Percentiles rank a stretch among this genome's conserved stretches.
These are phyloP conservation scores for Diutina sp. DNA, from an alignment of 1,139 yeast species.

Conservation along the genomic window DNA sequence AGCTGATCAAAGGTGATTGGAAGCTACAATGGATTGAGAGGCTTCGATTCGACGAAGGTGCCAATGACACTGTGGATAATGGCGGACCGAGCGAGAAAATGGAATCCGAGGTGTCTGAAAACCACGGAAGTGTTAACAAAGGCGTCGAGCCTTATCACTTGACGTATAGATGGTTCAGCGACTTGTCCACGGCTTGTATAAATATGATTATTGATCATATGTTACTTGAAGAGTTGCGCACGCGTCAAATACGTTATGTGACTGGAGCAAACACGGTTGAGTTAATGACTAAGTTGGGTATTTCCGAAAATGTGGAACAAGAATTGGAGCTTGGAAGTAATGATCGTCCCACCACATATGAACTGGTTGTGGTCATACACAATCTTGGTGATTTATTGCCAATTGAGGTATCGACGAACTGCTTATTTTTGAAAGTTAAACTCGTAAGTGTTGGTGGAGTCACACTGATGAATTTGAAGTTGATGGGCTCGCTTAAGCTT, in stretches of 20 bases:
- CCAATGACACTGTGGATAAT: background rate
- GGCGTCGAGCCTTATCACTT: background rate
- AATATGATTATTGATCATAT: conserved; percentile 52
- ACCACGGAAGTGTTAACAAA: background rate
- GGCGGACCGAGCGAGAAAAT: background rate
- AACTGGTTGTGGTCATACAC: background rate
- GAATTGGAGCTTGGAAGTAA: background rate
- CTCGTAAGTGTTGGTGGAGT: background rate
- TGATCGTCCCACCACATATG: background rate
- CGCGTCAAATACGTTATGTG: background rate
- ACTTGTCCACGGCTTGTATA: conserved; percentile 38
- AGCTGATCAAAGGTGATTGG: conserved; percentile 54
- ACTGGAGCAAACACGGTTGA: background rate
- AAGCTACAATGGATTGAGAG: conserved; percentile 36
- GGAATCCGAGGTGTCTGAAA: background rate
- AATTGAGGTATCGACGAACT: background rate
- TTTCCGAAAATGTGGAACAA: background rate
- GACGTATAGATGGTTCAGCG: conserved; percentile 32
- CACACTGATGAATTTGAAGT: background rate
- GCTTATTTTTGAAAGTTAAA: background rate
- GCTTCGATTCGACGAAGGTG: conserved; percentile 9
- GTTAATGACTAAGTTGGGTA: background rate
- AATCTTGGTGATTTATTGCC: background rate
- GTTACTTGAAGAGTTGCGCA: conserved; percentile 42
- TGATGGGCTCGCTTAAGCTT: background rate